Base-by-base conservation (phyloP, 75 land plant genomes). In the Picea glauca region DNA sequence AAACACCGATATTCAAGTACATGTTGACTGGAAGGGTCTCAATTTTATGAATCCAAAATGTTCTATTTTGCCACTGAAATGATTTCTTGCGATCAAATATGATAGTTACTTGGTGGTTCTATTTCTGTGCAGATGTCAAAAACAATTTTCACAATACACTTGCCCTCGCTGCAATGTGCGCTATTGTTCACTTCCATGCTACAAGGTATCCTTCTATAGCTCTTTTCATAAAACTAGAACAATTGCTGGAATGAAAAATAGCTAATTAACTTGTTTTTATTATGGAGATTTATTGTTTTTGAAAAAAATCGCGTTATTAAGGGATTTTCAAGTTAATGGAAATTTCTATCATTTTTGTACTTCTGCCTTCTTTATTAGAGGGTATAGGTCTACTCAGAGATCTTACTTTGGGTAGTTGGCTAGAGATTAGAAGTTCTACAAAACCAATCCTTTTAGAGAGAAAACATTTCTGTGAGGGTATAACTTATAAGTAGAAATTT, bases 81-180 rank as follows among this genome's bases (percentile, higher is more conserved):
- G 56, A 8, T 50, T 50, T 50, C 12, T 50, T 50, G 56, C 56
- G 11, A 50, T 9, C 1, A 50, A 70, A 46, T 20, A 70, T 26
- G 30, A 58, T 75, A 57, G 5, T 15, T 13, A 11, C 13, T 75
- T 54, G 17, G n/a, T 26, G 76, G 3, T 14, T 21, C 23, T 84
- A 58, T 58, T 58, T 60, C 38, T 56, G 13, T 80, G 43, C 90
- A 92, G 94, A 62, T 94, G 98, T 67, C 81, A 89, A 66, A 93
- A 91, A 80, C 91, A 94, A 59, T 94, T 94, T 78, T 86, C 98
- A 3, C 91, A 91, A 78, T 94, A 94, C 40, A 93, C 96, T 60
- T 94, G 98, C 67, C 98, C 98, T 58, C 78, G 98, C 33, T 94
- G 98, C 86, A 95, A 95, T 76, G 75, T 87, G 1, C 89, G 98